These are phyloP conservation scores for Fusarium brevicatenulatum DNA, from an alignment of 2,329 filamentous ascomycete species.

Conservation along the genomic window DNA sequence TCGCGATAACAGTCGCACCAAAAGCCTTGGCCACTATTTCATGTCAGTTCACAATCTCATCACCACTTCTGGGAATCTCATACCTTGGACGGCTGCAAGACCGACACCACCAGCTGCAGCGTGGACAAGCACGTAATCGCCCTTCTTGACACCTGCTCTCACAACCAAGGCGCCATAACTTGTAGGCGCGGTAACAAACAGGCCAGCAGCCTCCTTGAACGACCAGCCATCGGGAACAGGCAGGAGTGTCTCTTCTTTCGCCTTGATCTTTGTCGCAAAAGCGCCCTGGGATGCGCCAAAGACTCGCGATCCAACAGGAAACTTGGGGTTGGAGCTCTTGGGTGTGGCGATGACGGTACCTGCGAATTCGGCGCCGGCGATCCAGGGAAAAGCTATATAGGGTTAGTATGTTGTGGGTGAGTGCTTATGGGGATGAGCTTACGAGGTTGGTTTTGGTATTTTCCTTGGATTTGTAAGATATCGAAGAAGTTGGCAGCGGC, in stretches of 20 bases:
- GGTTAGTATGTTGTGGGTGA: not conserved
- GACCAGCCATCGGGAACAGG: constrained; percentile 84
- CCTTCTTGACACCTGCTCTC: constrained; percentile 78
- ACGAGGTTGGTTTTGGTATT: constrained; percentile 92
- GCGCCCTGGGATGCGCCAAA: constrained; percentile 89
- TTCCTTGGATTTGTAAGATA: constrained; percentile 91
- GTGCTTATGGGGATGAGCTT: constrained; percentile 25
- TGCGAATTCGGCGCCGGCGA: constrained; percentile 87
- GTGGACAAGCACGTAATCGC: constrained; percentile 90
- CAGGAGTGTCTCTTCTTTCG: constrained; percentile 72
- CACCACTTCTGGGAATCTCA: constrained; percentile 1
- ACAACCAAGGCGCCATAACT: constrained; percentile 85
- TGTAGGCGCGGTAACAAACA: constrained; percentile 93
- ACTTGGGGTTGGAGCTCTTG: constrained; percentile 64
- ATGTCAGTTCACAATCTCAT: not conserved
- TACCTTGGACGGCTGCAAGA: constrained; percentile 84
- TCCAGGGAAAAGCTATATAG: constrained; percentile 77
- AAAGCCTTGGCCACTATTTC: constrained; percentile 82
- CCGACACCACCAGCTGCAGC: constrained; percentile 94
- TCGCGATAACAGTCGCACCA: constrained; percentile 92
- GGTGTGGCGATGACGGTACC: constrained; percentile 79
- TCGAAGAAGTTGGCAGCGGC: constrained; percentile 97
- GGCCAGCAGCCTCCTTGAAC: constrained; percentile 83
- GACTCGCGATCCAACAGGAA: constrained; percentile 81
- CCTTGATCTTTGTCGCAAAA: constrained; percentile 81